These are phyloP conservation scores for Tetratostichococcus sp. DNA, from an alignment of 139 green algal genomes.

Conservation along the genomic window DNA sequence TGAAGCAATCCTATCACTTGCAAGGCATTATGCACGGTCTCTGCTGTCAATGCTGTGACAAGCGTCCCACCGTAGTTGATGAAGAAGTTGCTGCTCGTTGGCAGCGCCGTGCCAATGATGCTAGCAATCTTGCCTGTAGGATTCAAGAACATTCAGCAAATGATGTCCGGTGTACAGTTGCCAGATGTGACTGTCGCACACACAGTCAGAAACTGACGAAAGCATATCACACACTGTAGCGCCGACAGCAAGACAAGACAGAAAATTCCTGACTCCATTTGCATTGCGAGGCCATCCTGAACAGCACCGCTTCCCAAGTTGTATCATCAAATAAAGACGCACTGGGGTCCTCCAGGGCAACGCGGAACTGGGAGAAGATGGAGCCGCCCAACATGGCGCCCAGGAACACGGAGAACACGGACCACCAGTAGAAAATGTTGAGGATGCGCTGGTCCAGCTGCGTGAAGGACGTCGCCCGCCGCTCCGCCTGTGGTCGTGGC, in stretches of 20 bases:
- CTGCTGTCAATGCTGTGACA: too few relatives aligned
- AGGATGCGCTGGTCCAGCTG: conserved; percentile 45
- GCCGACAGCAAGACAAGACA: too few relatives aligned
- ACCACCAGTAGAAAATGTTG: conserved; percentile 52
- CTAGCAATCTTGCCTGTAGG: conserved; percentile 38
- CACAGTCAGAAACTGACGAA: too few relatives aligned
- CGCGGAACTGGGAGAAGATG: conserved; percentile 35
- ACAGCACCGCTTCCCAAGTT: too few relatives aligned
- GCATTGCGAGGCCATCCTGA: too few relatives aligned
- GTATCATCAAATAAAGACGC: neutral
- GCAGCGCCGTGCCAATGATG: conserved; percentile 68
- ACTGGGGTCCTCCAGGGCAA: conserved; percentile 43
- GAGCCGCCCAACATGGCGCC: conserved; percentile 55
- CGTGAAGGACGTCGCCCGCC: conserved; percentile 22
- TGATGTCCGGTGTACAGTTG: too few relatives aligned
- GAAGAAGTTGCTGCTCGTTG: conserved; percentile 85
- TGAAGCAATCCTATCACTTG: too few relatives aligned
- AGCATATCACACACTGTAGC: neutral
- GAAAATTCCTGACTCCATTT: too few relatives aligned
- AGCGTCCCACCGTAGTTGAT: conserved; percentile 76
- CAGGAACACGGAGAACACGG: conserved; percentile 61
- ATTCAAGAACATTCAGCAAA: neutral
- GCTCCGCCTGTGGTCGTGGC: conserved; percentile 39
- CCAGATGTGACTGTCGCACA: too few relatives aligned
- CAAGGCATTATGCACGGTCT: too few relatives aligned